Evolutionary conservation across 495 filamentous ascomycete species (phyloP), one percentile per base, ranked within the genome.

Genomic region (Neurospora sp.): DNA sequence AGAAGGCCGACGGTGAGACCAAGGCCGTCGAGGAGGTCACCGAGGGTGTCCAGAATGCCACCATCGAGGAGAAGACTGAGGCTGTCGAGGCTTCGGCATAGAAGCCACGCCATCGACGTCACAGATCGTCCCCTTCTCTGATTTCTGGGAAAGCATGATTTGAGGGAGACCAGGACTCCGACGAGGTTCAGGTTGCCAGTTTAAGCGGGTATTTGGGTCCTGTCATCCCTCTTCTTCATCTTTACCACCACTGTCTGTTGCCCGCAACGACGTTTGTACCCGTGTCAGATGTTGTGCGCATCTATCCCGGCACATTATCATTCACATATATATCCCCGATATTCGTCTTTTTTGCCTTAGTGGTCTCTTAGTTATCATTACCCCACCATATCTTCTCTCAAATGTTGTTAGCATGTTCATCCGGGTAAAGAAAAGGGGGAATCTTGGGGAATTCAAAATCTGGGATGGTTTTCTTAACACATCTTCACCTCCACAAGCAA

Each of bases 11-110:
- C 31, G 80, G 76, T 39, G 81, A 82, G 70, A 82, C 82, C 69
- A 79, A 82, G 61, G 81, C 81, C 38, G 84, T 82, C 40, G 79
- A 78, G 4, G 85, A 85, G 35, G 83, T 83, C 42, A 79, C 82
- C 12, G 82, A 87, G 38, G 93, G 92, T 3, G 83, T 97, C 71
- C 91, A 93, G 81, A 83, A 86, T 66, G 88, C 93, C 69, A 90
- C 91, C 0, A 81, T 97, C 16, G 89, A 92, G 75, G 87, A 88
- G 40, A 89, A 91, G 53, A 91, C 89, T 76, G 86, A 90, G 69
- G 71, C 88, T 59, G 74, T 74, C 40, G 76, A 74, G 69, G 75
- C 76, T 20, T 78, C 73, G 40, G 71, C 76, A 71, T 75, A 74
- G 72, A 53, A 69, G 68, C 46, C 61, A 39, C 14, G 16, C 40